Conservation (phyloP, 2,329 filamentous ascomycete genomes). For the Hymenoscyphus albidus region DNA sequence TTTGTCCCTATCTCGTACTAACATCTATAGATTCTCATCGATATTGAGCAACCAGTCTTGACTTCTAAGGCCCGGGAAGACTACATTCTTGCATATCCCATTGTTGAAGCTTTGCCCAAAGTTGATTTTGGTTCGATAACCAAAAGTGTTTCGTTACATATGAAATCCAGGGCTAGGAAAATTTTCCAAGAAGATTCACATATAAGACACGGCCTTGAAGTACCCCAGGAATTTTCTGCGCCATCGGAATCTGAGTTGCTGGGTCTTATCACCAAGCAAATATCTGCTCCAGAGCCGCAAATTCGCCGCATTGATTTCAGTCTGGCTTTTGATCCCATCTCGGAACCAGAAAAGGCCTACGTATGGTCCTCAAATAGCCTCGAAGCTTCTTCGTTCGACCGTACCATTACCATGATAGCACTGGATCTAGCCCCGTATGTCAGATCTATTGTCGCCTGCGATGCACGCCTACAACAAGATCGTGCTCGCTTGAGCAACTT, state of each 20-base stretch:
- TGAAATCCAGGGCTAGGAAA: constrained; percentile 30
- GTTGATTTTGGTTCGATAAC: constrained; percentile 20
- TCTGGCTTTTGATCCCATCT: constrained; percentile 58
- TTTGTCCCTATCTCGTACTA: constrained; percentile 8
- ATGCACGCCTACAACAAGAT: constrained; percentile 66
- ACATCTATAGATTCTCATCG: constrained; percentile 25
- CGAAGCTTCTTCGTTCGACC: constrained; percentile 72
- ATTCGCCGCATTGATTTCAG: constrained; percentile 52
- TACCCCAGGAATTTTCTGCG: constrained; percentile 23
- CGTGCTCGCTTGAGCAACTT: constrained; percentile 60
- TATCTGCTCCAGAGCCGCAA: constrained; percentile 11
- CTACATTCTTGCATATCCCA: constrained; percentile 49
- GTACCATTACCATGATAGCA: constrained; percentile 60
- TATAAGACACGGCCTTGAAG: constrained; percentile 21
- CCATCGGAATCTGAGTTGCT: constrained; percentile 27
- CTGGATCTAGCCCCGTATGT: constrained; percentile 86
- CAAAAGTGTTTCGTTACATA: constrained; percentile 29
- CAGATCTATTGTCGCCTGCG: constrained; percentile 77
- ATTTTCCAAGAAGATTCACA: constrained; percentile 30
- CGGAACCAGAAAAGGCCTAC: constrained; percentile 44
- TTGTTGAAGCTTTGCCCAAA: constrained; percentile 48
- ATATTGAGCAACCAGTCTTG: constrained; percentile 26
- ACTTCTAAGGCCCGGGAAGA: constrained; percentile 48
- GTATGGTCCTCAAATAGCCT: constrained; percentile 42
- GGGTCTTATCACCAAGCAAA: constrained; percentile 22